Conservation (phyloP, 768 basidiomycete species). For the Mycena rebaudengoi region DNA sequence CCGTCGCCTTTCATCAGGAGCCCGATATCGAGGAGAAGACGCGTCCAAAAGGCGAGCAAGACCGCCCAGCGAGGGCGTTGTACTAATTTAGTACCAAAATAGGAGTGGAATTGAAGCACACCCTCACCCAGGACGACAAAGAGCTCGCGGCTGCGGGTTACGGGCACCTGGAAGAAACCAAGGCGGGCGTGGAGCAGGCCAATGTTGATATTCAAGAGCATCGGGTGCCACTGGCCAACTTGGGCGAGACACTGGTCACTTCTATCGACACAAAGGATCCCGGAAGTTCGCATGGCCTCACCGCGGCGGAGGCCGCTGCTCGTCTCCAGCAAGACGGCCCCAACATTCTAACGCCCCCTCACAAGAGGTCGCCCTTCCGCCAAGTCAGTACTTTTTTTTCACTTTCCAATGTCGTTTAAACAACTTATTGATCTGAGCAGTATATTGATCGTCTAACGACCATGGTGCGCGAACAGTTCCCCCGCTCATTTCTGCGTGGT, state of each 20-base stretch:
- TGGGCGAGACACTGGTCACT: conserved; percentile 54
- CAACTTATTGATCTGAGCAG: conserved; percentile 42
- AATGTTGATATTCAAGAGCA: conserved; percentile 71
- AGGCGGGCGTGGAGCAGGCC: conserved; percentile 47
- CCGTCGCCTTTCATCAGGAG: conserved; percentile 61
- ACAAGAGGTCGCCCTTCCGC: conserved; percentile 69
- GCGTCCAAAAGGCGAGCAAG: conserved; percentile 57
- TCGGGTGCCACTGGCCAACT: conserved; percentile 48
- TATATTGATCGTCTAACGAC: conserved; percentile 70
- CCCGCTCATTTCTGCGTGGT: conserved; percentile 42
- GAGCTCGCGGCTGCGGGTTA: conserved; percentile 76
- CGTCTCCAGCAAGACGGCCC: conserved; percentile 66
- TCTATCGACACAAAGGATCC: conserved; percentile 64
- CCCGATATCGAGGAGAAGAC: conserved; percentile 50
- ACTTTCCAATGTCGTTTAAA: conserved; percentile 18
- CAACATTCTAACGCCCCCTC: conserved; percentile 72
- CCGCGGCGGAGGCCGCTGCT: conserved; percentile 57
- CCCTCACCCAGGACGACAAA: conserved; percentile 72
- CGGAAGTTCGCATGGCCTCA: conserved; percentile 57
- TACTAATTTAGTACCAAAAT: not conserved
- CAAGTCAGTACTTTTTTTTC: conserved; percentile 52
- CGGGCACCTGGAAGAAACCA: conserved; percentile 59
- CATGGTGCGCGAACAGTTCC: conserved; percentile 35
- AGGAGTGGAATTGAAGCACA: conserved; percentile 60
- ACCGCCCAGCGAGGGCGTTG: not conserved